Evolutionary conservation across 192 early-diverging fungal species (phyloP).

Genomic region (Thamnidium elegans): DNA sequence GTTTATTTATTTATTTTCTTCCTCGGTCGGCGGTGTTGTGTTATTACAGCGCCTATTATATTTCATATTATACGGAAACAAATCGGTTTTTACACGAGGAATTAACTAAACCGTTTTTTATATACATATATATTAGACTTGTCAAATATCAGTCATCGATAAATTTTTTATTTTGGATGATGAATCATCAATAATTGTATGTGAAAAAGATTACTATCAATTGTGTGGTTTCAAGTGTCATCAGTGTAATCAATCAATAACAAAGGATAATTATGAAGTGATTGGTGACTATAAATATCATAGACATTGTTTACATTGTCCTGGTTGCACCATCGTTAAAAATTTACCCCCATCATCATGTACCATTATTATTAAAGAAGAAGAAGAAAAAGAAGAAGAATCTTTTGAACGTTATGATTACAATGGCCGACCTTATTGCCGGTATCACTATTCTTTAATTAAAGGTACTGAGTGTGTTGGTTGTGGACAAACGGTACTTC

Average conservation of each 20-base stretch:
- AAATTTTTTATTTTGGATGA: constrained; percentile 53
- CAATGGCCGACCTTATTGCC: constrained; percentile 75
- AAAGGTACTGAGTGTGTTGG: constrained; percentile 75
- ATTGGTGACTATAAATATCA: constrained; percentile 79
- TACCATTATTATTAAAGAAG: constrained; percentile 13
- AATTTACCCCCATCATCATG: constrained; percentile 11
- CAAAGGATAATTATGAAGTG: constrained; percentile 68
- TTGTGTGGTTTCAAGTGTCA: constrained; percentile 61
- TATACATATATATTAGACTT: too few species aligned
- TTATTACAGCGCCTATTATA: neutral
- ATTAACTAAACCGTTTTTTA: too few species aligned
- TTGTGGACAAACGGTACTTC: constrained; percentile 76
- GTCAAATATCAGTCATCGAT: constrained; percentile 54
- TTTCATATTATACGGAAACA: neutral
- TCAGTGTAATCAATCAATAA: constrained; percentile 70
- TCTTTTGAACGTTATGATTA: constrained; percentile 69
- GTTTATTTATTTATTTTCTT: neutral
- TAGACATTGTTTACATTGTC: constrained; percentile 82
- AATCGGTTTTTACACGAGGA: too few species aligned
- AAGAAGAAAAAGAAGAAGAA: constrained; percentile 40
- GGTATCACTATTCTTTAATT: constrained; percentile 75
- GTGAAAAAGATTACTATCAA: constrained; percentile 69
- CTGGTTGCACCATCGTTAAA: constrained; percentile 23
- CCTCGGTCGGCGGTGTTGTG: neutral
- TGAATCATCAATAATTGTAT: constrained; percentile 26